Conservation (phyloP, 495 filamentous ascomycete genomes). For the Alectoria sarmentosa region DNA sequence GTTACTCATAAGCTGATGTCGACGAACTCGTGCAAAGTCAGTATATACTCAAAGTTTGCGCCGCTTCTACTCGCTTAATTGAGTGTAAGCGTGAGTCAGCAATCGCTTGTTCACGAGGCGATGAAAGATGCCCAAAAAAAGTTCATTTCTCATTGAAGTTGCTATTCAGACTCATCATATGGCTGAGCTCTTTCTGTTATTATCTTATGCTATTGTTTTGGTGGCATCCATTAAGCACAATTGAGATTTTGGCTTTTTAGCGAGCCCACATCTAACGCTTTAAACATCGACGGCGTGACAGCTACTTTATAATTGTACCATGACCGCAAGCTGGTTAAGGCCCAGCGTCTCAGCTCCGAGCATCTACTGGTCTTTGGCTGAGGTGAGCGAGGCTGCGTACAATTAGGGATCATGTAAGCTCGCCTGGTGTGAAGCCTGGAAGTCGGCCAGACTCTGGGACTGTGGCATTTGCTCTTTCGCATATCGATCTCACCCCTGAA, state of each 20-base stretch:
- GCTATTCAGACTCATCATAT: not conserved
- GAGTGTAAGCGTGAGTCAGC: not conserved
- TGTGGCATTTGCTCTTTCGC: not conserved
- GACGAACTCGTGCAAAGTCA: not conserved
- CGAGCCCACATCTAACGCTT: not conserved
- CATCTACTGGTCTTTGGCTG: not conserved
- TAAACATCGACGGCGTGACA: not conserved
- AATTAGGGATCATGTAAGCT: not conserved
- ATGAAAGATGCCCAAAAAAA: not conserved
- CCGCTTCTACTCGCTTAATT: not conserved
- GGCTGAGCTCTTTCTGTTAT: not conserved
- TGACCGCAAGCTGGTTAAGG: not conserved
- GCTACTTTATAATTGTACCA: not conserved
- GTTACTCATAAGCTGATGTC: not conserved
- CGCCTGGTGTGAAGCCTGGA: not conserved
- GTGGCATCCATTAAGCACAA: not conserved
- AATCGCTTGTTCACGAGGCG: not conserved
- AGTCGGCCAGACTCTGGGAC: not conserved
- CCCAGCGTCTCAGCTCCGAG: not conserved
- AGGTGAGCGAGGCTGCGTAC: no score
- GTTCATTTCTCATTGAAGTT: not conserved
- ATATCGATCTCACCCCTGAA: not conserved
- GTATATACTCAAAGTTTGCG: not conserved
- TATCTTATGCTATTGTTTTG: not conserved
- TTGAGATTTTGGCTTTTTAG: not conserved